Conservation (phyloP, 2,329 filamentous ascomycete species). For the Clonostachys rosea region DNA sequence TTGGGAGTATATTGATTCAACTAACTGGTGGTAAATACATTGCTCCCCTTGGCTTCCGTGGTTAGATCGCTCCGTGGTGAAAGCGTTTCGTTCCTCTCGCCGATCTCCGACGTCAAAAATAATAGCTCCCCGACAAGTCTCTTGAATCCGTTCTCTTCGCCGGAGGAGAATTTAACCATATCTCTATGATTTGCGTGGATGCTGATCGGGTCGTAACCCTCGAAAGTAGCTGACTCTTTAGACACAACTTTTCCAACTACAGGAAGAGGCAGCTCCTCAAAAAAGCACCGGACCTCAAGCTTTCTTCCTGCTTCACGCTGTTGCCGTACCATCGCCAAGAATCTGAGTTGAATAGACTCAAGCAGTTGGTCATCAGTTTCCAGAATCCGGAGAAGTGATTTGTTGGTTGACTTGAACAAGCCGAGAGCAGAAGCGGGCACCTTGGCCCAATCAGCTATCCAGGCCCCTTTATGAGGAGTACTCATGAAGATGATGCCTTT, state of each 20-base stretch:
- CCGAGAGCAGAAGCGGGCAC: conserved; percentile 19
- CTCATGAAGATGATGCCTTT: conserved; percentile 29
- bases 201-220: conserved; percentile 14
- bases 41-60: too few relatives aligned
- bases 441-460: conserved; percentile 23
- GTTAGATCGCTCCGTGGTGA: too few relatives aligned
- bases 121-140: conserved; percentile 13
- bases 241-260: conserved; percentile 14
- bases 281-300: conserved; percentile 24
- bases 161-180: conserved; percentile 23
- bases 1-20: too few relatives aligned
- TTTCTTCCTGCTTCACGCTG: conserved; percentile 4
- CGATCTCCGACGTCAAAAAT: background rate
- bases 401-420: conserved; percentile 21
- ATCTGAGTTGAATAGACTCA: conserved; percentile 13
- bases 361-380: conserved; percentile 14
- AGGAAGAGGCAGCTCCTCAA: conserved; percentile 22
- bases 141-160: conserved; percentile 19
- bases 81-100: too few relatives aligned
- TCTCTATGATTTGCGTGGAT: conserved; percentile 22
- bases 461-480: conserved; percentile 26
- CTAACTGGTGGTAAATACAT: too few relatives aligned
- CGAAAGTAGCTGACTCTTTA: conserved; percentile 20
- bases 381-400: conserved; percentile 6
- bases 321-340: conserved; percentile 17